Base-by-base conservation (phyloP, 1,139 yeast species). In the Torulaspora globosa region DNA sequence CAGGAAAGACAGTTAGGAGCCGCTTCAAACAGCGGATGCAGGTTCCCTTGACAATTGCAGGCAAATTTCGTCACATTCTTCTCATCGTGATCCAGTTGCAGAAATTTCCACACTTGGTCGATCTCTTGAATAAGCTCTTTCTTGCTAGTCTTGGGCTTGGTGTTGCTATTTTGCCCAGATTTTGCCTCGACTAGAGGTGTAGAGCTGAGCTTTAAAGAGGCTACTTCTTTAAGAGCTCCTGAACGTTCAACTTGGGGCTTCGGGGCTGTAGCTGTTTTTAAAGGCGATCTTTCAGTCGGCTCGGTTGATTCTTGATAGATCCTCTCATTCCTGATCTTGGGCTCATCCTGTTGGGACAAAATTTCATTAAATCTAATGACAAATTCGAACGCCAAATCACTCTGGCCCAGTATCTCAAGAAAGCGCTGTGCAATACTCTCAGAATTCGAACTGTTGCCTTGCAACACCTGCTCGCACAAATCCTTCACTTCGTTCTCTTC, bases 1-100 rank as follows among this genome's bases (percentile, higher is more conserved):
- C 99, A 94, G 48, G 84, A 82, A 36, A 92, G 68, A 59, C 99
- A 94, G 63, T 94, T 94, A 0, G 98, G 98, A 0, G 95, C 92
- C 48, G 86, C 75, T 48, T 86, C 94, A 55, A 88, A 85, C 35
- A 94, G 69, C 1, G 97, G 95, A 61, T 94, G 98, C 48, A 85
- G 72, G 1, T 85, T 79, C 1, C 86, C 92, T 78, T 81, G 82
- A 60, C 99, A 94, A 53, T 83, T 78, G 61, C 99, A 94, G 1
- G 55, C 58, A 29, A 67, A 57, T 4, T 57, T 56, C 1, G 57
- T 47, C 1, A 71, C 51, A 33, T 55, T 53, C 12, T 53, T 52
- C 8, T 57, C 59, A 2, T 62, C 55, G 8, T 59, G 57, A 16
- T 59, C 59, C 1, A 71, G 49, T 46, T 75, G 80, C 23, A 76